Evolutionary conservation across 306 rosid species (phyloP), one percentile per base, ranked within the genome.

Genomic region (Rubus parviflorus): DNA sequence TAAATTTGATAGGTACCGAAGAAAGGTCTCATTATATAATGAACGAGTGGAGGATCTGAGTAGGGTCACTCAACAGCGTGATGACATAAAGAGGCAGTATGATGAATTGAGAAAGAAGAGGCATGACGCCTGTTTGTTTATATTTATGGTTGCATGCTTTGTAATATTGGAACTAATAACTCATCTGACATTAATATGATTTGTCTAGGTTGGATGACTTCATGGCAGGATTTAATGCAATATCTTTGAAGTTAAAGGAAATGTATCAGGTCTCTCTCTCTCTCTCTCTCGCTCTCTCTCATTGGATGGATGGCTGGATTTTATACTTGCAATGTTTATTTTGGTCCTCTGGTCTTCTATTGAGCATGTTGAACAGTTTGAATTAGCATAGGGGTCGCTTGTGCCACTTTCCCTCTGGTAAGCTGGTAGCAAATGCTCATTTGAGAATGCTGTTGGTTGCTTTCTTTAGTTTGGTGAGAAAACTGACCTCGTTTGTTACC

Each of bases 141-240:
- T 77, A 57, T n/a, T n/a, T n/a, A n/a, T n/a, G n/a, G 30, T 42
- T 58, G 23, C 73, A 38, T 53, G 68, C 64, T 77, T 63, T 45
- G 13, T 46, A 10, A 20, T n/a, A 43, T 63, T 51, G 67, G 12
- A 19, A 23, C 25, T 60, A 52, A 46, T 57, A 23, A 49, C 12
- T 85, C 51, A 42, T 40, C 19, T 75, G 82, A 62, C 54, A 63
- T 41, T 16, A 37, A 42, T 68, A 17, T 70, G 47, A 72, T 52
- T 72, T 73, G 30, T 19, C 13, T 83, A 94, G 98, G 83, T 82
- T 94, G 87, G 98, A 94, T 15, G 95, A 92, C 81, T 92, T 92
- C 85, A 94, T 94, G 97, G 96, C 89, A 78, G 97, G 98, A 72
- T 94, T 94, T 78, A 94, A 89, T 81, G 78, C 97, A 53, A 92